Evolutionary conservation across 495 filamentous ascomycete species (phyloP).

Genomic region (Beverwykella pulmonaria): DNA sequence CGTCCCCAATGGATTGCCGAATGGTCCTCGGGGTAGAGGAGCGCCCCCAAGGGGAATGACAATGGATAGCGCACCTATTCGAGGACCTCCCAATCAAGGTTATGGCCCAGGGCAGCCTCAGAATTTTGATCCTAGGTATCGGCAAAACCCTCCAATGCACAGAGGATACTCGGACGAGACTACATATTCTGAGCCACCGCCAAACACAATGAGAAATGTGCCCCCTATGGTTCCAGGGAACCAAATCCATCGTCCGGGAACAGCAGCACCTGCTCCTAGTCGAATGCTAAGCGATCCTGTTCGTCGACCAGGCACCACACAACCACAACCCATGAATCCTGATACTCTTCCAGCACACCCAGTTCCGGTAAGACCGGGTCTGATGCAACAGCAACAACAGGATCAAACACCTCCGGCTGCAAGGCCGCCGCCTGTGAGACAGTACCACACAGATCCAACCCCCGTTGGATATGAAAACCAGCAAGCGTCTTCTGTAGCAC

Average conservation of each 20-base stretch:
- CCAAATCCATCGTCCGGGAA: conserved; percentile 21
- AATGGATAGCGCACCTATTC: not conserved
- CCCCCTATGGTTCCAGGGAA: conserved; percentile 29
- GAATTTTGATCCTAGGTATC: conserved; percentile 19
- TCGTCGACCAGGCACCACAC: conserved; percentile 40
- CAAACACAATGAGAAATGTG: conserved; percentile 26
- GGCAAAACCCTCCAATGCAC: conserved; percentile 29
- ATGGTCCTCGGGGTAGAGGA: conserved; percentile 40
- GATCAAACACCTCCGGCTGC: conserved; percentile 25
- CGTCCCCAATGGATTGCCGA: conserved; percentile 38
- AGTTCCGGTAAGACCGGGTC: conserved; percentile 75
- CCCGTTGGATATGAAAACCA: conserved; percentile 42
- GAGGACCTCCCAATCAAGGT: conserved; percentile 29
- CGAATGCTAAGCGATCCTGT: conserved; percentile 30
- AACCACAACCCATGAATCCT: conserved; percentile 50
- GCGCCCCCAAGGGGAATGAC: conserved; percentile 28
- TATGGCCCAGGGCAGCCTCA: conserved; percentile 21
- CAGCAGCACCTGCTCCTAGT: conserved; percentile 24
- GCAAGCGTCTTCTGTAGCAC: conserved; percentile 41
- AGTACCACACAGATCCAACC: conserved; percentile 61
- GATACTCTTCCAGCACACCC: conserved; percentile 80
- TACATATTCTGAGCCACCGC: conserved; percentile 40
- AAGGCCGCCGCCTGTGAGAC: conserved; percentile 72
- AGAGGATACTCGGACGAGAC: conserved; percentile 36
- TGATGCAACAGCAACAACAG: conserved; percentile 49